These are phyloP conservation scores for Komagataella pseudopastoris DNA, from an alignment of 805 yeast genomes.

Conservation along the genomic window DNA sequence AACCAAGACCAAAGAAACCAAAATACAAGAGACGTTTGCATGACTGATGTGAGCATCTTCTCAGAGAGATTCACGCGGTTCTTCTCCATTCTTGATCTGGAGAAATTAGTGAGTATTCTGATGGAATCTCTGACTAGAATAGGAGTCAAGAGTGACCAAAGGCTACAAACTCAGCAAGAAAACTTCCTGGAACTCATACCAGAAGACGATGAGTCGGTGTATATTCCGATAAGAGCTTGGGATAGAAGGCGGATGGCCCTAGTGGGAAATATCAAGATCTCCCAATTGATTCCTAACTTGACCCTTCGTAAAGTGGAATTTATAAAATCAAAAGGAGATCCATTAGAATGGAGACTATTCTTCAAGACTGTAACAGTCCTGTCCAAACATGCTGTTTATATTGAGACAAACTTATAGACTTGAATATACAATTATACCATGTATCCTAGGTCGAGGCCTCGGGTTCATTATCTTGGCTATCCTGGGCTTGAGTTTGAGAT, in stretches of 20 bases:
- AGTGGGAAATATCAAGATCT: slow-evolving; percentile 31
- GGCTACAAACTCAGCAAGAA: slow-evolving; percentile 1
- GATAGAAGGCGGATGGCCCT: slow-evolving; percentile 32
- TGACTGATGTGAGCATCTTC: slow-evolving; percentile 14
- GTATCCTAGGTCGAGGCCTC: background rate
- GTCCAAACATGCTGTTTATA: slow-evolving; percentile 44
- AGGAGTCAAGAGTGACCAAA: slow-evolving; percentile 18
- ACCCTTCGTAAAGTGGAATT: slow-evolving; percentile 37
- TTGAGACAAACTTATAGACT: slow-evolving; percentile 13
- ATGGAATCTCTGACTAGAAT: slow-evolving; percentile 26
- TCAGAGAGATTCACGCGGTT: slow-evolving; percentile 37
- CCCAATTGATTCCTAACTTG: slow-evolving; percentile 21
- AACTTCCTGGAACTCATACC: background rate
- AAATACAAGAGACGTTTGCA: slow-evolving; percentile 7
- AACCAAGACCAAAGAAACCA: slow-evolving; percentile 8
- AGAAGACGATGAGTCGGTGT: background rate
- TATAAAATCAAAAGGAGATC: slow-evolving; percentile 47
- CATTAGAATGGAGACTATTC: slow-evolving; percentile 59
- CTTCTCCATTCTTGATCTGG: slow-evolving; percentile 30
- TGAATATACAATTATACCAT: background rate
- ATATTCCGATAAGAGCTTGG: slow-evolving; percentile 21
- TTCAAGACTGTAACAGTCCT: slow-evolving; percentile 42
- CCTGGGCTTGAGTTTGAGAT: background rate
- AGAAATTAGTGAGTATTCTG: slow-evolving; percentile 25
- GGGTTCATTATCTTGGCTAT: background rate